Percentiles rank a stretch among this genome's conserved stretches.
phyloP scores from a whole-genome alignment of 176 grass and related monocot genomes.

The Phoenix dactylifera region DNA sequence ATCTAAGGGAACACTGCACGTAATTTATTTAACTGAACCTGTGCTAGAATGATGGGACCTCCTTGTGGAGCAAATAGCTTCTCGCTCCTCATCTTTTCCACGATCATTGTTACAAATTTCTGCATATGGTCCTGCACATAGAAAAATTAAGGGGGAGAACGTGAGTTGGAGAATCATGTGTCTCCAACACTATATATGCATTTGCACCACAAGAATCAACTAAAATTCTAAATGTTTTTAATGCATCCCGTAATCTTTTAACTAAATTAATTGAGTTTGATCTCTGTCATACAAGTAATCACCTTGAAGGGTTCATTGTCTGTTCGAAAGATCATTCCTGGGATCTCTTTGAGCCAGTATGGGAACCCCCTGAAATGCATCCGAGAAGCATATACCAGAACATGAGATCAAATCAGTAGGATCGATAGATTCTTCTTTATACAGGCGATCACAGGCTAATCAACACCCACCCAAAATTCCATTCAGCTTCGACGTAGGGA shows the following conservation, averaged over 20 bases:
- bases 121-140: conserved; percentile 51
- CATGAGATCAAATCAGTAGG: neutral
- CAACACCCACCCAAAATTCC: conserved; percentile 77
- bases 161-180: neutral
- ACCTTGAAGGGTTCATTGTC: conserved; percentile 85
- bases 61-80: conserved; percentile 76
- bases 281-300: neutral
- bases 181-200: neutral
- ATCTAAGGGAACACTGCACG: neutral
- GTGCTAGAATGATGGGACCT: conserved; percentile 79
- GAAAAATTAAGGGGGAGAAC: neutral
- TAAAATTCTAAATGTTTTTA: neutral
- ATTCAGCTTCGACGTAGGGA: conserved; percentile 85
- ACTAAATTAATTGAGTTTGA: neutral
- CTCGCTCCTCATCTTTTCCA: conserved; percentile 60
- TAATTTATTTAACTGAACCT: conserved; percentile 29
- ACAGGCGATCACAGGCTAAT: neutral
- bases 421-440: neutral
- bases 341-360: conserved; percentile 78
- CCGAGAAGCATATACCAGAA: neutral
- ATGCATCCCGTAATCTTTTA: neutral
- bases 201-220: neutral
- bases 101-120: conserved; percentile 43
- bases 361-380: conserved; percentile 54
- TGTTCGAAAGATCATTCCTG: conserved; percentile 54